Percentiles rank a stretch among this genome's conserved stretches.
Conservation (phyloP, 202 grass and related monocot species). For the Bolboschoenoplectus hybrid region DNA sequence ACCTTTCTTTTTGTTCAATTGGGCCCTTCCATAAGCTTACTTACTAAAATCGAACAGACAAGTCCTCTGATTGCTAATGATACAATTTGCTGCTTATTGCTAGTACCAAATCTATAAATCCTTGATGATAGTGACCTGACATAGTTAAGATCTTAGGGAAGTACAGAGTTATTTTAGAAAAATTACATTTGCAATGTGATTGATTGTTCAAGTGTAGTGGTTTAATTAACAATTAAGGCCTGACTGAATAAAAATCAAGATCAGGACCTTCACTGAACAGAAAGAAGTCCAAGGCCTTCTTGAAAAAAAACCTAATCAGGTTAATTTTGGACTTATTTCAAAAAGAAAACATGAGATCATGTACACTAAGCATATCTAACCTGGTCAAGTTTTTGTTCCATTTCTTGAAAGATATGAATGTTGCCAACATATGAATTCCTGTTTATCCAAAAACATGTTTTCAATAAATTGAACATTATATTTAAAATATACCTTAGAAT, state of each 20-base stretch:
- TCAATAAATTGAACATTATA: neutral
- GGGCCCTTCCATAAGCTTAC: neutral
- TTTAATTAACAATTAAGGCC: neutral
- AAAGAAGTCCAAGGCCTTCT: neutral
- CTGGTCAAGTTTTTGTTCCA: slow-evolving; percentile 84
- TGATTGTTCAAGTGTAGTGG: neutral
- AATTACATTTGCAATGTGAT: neutral
- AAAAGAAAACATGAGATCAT: slow-evolving; percentile 30
- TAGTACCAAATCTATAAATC: slow-evolving; percentile 2
- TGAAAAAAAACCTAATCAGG: slow-evolving; percentile 13
- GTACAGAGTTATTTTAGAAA: neutral
- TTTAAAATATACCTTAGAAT: neutral
- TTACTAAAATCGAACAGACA: neutral
- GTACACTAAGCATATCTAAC: slow-evolving; percentile 48
- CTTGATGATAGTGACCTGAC: slow-evolving; percentile 1
- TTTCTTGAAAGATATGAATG: slow-evolving; percentile 69
- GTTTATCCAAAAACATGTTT: slow-evolving; percentile 40
- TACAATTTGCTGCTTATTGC: neutral
- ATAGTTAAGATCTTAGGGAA: neutral
- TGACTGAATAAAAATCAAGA: neutral
- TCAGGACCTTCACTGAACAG: neutral
- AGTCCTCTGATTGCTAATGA: neutral
- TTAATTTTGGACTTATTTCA: slow-evolving; percentile 8
- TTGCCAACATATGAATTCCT: slow-evolving; percentile 95
- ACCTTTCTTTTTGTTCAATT: neutral